A percentile compares a stretch with the other conserved stretches of the same genome.
Evolutionary conservation across 108 stramenopile species (phyloP).

Genomic region (Cyclotella distinguenda): DNA sequence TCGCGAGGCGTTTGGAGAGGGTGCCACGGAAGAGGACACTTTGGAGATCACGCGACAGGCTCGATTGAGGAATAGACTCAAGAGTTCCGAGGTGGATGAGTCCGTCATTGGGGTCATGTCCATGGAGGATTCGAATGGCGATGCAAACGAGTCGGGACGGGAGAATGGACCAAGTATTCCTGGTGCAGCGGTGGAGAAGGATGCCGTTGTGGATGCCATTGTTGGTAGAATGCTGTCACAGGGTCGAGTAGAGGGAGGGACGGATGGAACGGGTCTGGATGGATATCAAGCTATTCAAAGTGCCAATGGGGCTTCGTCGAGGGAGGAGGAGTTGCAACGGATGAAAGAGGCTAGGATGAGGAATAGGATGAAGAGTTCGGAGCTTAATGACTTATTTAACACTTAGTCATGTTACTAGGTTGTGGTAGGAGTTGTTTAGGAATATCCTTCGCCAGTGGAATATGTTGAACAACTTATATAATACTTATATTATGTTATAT

Average conservation of each 20-base stretch:
- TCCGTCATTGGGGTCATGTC: slow-evolving; percentile 37
- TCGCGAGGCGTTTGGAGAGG: slow-evolving; percentile 56
- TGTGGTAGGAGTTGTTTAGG: too few species aligned
- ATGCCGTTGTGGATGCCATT: too few species aligned
- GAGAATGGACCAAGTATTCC: neutral
- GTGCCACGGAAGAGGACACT: slow-evolving; percentile 52
- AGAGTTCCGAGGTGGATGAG: slow-evolving; percentile 46
- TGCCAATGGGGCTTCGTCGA: slow-evolving; percentile 53
- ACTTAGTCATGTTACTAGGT: neutral
- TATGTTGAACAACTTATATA: too few species aligned
- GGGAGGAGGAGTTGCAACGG: slow-evolving; percentile 62
- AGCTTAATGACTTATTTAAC: slow-evolving; percentile 1
- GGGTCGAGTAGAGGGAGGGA: neutral
- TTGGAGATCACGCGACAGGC: slow-evolving; percentile 61
- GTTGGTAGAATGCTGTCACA: neutral
- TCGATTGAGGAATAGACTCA: slow-evolving; percentile 65
- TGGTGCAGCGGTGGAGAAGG: neutral
- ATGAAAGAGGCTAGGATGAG: slow-evolving; percentile 65
- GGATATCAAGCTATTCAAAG: slow-evolving; percentile 72
- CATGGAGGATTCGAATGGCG: neutral
- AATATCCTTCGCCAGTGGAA: too few species aligned
- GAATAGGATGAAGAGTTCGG: slow-evolving; percentile 49
- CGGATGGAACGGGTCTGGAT: slow-evolving; percentile 70
- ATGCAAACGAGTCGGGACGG: neutral
- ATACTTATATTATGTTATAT: too few species aligned